Evolutionary conservation across 352 stramenopile species (phyloP), one percentile per base, ranked within the genome.

Genomic region (Globisporangium paddicum): DNA sequence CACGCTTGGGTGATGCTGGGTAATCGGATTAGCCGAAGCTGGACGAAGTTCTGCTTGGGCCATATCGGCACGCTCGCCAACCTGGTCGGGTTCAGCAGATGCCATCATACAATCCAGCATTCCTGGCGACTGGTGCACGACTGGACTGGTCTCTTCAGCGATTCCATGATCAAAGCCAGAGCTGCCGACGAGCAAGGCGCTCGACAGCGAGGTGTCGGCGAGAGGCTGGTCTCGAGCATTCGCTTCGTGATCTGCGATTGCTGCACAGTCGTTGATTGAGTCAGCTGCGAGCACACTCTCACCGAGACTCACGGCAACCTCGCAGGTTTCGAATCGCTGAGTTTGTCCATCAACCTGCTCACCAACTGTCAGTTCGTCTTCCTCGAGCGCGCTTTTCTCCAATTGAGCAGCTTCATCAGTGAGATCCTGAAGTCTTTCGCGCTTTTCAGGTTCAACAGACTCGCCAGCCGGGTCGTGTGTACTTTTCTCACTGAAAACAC

Each of bases 1-100:
- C 23, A 63, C 19, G 47, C 10, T 64, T 26, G 49, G 45, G 49
- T 28, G 37, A 25, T 8, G 38, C 25, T 40, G 46, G 7, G 40
- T 6, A 18, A 19, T 10, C 7, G 11, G 46, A 4, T 34, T 6
- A 18, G 14, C 5, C 7, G 11, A 0, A n/a, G 23, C 23, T 30
- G 21, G 10, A 1, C 9, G 5, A 13, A n/a, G 2, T 40, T 50
- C 16, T 28, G 25, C 11, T 28, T 1, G 18, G 9, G 10, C 5
- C 47, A 54, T 18, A 3, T 26, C 19, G 19, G 28, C n/a, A 26
- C 11, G 10, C 32, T 53, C 46, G 19, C 9, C 16, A 18, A 10
- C 16, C 34, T 18, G 47, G 34, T 54, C 10, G 19, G 14, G 30
- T 41, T 41, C 28, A 28, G 23, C n/a, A 13, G 34, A 41, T 1